These are phyloP conservation scores for Cryptosporidium felis DNA, from an alignment of 169 alveolate species.

Conservation along the genomic window DNA sequence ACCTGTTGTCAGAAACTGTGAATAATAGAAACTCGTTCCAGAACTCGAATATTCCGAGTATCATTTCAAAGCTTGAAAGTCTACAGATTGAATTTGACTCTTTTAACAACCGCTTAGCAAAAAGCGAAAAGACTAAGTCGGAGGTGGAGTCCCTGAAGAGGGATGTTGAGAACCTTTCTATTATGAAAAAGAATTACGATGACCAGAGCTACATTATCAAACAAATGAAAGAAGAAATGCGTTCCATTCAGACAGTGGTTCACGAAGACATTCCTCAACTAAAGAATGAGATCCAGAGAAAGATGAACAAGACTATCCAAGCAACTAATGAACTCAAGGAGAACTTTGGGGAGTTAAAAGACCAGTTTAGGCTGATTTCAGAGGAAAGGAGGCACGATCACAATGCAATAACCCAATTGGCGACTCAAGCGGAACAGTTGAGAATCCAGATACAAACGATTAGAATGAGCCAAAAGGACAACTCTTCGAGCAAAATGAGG, in stretches of 20 bases:
- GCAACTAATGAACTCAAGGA: conserved; percentile 68
- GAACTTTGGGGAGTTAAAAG: conserved; percentile 27
- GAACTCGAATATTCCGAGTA: conserved; percentile 41
- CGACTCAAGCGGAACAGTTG: conserved; percentile 57
- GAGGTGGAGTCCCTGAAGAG: conserved; percentile 45
- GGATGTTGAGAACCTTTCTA: conserved; percentile 27
- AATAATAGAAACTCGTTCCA: conserved; percentile 33
- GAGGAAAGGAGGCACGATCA: conserved; percentile 65
- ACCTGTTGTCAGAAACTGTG: conserved; percentile 39
- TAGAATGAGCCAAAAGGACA: conserved; percentile 42
- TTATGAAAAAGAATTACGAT: conserved; percentile 14
- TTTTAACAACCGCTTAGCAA: neutral
- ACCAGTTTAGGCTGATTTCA: conserved; percentile 14
- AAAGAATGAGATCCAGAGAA: conserved; percentile 51
- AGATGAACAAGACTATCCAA: conserved; percentile 64
- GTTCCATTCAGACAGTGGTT: conserved; percentile 23
- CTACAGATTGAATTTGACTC: conserved; percentile 52
- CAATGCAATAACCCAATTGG: conserved; percentile 45
- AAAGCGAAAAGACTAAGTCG: conserved; percentile 23
- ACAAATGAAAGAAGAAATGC: conserved; percentile 51
- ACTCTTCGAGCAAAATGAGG: conserved; percentile 23
- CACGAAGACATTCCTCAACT: conserved; percentile 65
- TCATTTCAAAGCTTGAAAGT: conserved; percentile 8
- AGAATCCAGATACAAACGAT: conserved; percentile 59
- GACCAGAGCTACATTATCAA: conserved; percentile 32